Evolutionary conservation across 495 filamentous ascomycete species (phyloP).

Genomic region (Pyrenula massariospora): DNA sequence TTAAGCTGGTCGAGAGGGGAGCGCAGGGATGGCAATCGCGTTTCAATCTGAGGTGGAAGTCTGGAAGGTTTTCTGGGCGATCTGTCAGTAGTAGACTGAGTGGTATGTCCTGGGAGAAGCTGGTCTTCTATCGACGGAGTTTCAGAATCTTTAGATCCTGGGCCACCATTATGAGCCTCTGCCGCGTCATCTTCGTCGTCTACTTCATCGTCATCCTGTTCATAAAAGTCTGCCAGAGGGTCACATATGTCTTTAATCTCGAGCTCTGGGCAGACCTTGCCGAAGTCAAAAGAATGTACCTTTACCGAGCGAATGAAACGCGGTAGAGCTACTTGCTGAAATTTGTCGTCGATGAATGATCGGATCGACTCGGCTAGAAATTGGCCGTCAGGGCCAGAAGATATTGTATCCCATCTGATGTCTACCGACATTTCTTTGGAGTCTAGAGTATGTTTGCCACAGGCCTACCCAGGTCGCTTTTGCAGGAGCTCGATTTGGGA

Average conservation of each 20-base stretch:
- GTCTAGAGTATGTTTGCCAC: conserved; percentile 2
- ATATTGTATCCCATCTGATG: conserved; percentile 87
- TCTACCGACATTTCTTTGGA: conserved; percentile 80
- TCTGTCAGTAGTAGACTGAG: neutral
- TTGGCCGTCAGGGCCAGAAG: conserved; percentile 74
- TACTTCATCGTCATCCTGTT: conserved; percentile 56
- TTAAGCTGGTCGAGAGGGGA: conserved; percentile 43
- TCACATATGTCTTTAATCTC: conserved; percentile 96
- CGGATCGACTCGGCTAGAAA: conserved; percentile 76
- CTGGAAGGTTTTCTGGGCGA: neutral
- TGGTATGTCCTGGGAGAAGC: neutral
- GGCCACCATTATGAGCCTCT: conserved; percentile 16
- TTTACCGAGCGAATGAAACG: conserved; percentile 94
- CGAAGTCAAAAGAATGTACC: conserved; percentile 90
- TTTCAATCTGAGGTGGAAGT: neutral
- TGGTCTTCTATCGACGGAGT: neutral
- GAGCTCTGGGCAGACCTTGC: conserved; percentile 65
- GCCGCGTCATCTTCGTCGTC: conserved; percentile 32
- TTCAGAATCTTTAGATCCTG: neutral
- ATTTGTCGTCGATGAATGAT: conserved; percentile 88
- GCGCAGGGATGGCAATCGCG: conserved; percentile 22
- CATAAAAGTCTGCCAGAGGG: conserved; percentile 92
- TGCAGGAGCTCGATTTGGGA: too few species aligned
- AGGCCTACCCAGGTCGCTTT: too few species aligned
- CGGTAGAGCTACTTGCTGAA: conserved; percentile 81